Evolutionary conservation across 495 filamentous ascomycete genomes (phyloP).

Genomic region (Penicillium soppii): DNA sequence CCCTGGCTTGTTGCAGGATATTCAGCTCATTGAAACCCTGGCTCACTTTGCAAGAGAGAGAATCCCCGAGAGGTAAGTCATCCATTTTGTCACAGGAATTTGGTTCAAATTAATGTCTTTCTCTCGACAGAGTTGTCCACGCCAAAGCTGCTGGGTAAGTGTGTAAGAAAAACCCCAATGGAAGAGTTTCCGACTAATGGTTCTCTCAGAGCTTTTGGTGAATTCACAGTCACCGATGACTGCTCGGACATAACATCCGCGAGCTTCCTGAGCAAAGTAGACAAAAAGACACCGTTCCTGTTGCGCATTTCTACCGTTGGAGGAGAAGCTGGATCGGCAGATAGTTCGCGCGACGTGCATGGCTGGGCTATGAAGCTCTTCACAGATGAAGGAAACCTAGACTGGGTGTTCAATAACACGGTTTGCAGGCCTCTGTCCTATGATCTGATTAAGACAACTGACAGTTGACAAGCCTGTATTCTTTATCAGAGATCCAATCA

Average conservation of each 20-base stretch:
- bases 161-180: background rate
- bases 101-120: background rate
- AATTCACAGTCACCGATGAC: conserved; percentile 60
- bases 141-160: conserved; percentile 51
- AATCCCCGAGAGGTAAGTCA: conserved; percentile 42
- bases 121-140: conserved; percentile 53
- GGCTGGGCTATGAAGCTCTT: conserved; percentile 75
- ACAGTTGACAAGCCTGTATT: conserved; percentile 51
- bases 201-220: conserved; percentile 42
- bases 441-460: too few species aligned
- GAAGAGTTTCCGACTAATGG: background rate
- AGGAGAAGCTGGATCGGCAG: conserved; percentile 62
- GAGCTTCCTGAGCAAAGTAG: conserved; percentile 46
- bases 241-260: conserved; percentile 43
- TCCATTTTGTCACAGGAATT: too few species aligned
- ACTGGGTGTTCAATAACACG: conserved; percentile 45
- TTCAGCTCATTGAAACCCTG: conserved; percentile 46
- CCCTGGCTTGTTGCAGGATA: conserved; percentile 32
- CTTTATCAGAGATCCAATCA: conserved; percentile 55
- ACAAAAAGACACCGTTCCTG: conserved; percentile 62
- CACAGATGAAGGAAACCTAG: conserved; percentile 76
- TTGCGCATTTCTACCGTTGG: conserved; percentile 66
- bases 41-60: conserved; percentile 59
- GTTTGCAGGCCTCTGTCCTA: conserved; percentile 1
- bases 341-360: conserved; percentile 63